phyloP scores from a whole-genome alignment of 2,329 filamentous ascomycete species.

The Sphaceloma murrayae region DNA sequence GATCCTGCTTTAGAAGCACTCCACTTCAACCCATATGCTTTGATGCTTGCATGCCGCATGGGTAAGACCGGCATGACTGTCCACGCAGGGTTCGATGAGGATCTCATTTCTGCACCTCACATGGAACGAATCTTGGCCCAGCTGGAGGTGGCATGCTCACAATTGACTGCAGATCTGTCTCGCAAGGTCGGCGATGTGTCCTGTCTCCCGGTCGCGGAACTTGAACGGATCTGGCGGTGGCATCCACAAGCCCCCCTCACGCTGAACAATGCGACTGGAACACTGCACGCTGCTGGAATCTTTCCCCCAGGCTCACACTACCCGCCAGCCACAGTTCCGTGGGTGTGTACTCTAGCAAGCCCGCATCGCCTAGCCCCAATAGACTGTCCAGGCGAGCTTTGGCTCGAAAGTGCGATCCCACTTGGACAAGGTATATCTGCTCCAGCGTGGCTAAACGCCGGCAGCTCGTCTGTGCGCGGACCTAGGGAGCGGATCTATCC shows the following conservation, averaged over 20 bases:
- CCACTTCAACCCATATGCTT: slow-evolving; percentile 32
- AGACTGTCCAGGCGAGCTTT: slow-evolving; percentile 25
- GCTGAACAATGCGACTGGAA: neutral
- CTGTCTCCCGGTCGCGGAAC: slow-evolving; percentile 14
- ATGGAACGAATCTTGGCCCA: slow-evolving; percentile 18
- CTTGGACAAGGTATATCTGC: slow-evolving; percentile 25
- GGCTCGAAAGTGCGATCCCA: slow-evolving; percentile 15
- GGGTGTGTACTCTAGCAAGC: slow-evolving; percentile 26
- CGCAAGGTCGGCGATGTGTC: slow-evolving; percentile 9
- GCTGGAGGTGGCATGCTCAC: slow-evolving; percentile 16
- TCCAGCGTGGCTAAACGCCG: slow-evolving; percentile 18
- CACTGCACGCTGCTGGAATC: neutral
- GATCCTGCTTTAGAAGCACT: slow-evolving; percentile 21
- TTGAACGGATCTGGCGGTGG: slow-evolving; percentile 17
- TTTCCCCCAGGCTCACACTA: slow-evolving; percentile 4
- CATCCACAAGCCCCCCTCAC: slow-evolving; percentile 9
- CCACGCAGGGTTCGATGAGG: slow-evolving; percentile 17
- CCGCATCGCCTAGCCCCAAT: slow-evolving; percentile 29
- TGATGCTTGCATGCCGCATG: slow-evolving; percentile 42
- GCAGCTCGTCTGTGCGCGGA: slow-evolving; percentile 11
- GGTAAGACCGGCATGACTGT: slow-evolving; percentile 36
- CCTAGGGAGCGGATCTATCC: slow-evolving; percentile 16
- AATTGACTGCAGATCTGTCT: slow-evolving; percentile 11
- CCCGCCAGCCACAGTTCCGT: slow-evolving; percentile 18
- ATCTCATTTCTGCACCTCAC: slow-evolving; percentile 8